Base-by-base conservation (phyloP, 1,284 basidiomycete species). In the Ceratobasidium sp. region DNA sequence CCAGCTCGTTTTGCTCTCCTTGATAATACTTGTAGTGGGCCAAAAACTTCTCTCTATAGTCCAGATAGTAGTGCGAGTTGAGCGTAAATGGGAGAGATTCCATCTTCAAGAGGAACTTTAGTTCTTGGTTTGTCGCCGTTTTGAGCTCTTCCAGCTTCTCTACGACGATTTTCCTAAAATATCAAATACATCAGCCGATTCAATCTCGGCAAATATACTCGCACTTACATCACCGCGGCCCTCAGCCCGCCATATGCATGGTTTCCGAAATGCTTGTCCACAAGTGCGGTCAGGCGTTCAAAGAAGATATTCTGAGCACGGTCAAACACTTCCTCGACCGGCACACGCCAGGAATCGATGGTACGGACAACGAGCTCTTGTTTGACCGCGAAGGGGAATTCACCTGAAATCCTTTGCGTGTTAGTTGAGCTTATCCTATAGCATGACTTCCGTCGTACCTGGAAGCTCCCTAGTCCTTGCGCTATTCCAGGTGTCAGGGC, bases 61-160 rank as follows among this genome's bases (percentile, higher is more conserved):
- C 71, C 22, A 76, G 52, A 44, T 68, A 68, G 77, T 69, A 77
- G 51, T 77, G 71, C 7, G 73, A 73, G 32, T 77, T 77, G 37
- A 75, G 77, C 17, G 77, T 77, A 43, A 52, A 77, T 8, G 77
- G 77, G 25, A 62, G 61, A 11, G 54, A 59, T 34, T 77, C 77
- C 54, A 61, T 74, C 6, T 68, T 43, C 29, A 56, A 49, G 8
- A 77, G 40, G 17, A 66, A 66, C 6, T 77, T 61, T 7, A 77
- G 49, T 43, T 77, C 65, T 46, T 51, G 54, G 34, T 56, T 17
- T 1, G 77, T 69, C 6, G 59, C 64, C 9, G 43, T 8, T n/a
- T 67, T 57, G 32, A 40, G 37, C 22, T 64, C 64, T 37, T 61
- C 54, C 19, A 77, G 54, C 29, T 74, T 57, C 37, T 75, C 65